Conservation (phyloP, 257 asterid species). For the Gynochthodes officinalis region DNA sequence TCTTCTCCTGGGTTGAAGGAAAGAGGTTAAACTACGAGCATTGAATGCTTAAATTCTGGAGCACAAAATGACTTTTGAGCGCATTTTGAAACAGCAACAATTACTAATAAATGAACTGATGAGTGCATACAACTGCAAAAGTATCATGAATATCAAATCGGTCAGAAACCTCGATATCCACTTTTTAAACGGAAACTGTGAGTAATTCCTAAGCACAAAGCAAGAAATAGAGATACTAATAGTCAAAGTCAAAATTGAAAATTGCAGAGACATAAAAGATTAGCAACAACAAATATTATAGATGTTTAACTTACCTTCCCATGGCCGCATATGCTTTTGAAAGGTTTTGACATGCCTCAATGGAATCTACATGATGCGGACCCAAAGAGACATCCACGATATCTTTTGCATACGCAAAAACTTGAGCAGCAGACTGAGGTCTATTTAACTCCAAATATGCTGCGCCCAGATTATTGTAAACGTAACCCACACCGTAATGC, state of each 20-base stretch:
- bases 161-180: background rate
- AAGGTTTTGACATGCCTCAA: conserved; percentile 79
- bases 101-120: background rate
- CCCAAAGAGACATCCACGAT: conserved; percentile 91
- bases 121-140: background rate
- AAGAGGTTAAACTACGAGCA: background rate
- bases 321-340: conserved; percentile 94
- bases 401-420: conserved; percentile 82
- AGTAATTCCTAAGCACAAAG: background rate
- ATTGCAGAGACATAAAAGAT: background rate
- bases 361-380: conserved; percentile 81
- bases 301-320: conserved; percentile 50
- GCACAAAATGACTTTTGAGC: background rate
- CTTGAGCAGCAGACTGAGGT: conserved; percentile 93
- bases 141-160: background rate
- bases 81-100: background rate
- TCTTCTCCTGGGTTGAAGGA: background rate
- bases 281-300: background rate
- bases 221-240: background rate
- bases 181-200: background rate
- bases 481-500: conserved; percentile 80
- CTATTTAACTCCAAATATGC: conserved; percentile 86
- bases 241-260: background rate
- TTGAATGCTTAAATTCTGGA: background rate
- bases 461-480: conserved; percentile 87